These are phyloP conservation scores for Cyanidioschyzon merolae DNA, from an alignment of 23 red algal species.

Conservation along the genomic window DNA sequence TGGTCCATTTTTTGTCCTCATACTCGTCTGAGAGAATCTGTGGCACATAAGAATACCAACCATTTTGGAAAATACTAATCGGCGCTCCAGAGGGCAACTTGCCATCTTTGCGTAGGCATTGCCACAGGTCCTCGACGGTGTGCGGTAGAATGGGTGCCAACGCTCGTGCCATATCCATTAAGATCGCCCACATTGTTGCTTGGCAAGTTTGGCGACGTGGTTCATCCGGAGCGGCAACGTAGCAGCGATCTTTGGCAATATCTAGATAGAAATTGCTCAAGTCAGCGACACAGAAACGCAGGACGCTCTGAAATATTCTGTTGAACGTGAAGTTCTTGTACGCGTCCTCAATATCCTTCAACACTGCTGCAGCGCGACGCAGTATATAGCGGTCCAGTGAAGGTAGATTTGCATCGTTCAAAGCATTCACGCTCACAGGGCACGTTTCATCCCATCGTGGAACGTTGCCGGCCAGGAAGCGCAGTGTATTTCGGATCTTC, in stretches of 20 bases:
- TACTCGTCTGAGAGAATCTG: background rate
- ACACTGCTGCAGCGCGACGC: conserved; percentile 24
- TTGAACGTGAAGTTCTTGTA: conserved; percentile 67
- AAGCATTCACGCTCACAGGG: background rate
- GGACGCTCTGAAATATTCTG: conserved; percentile 61
- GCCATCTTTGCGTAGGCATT: conserved; percentile 42
- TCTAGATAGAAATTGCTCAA: conserved; percentile 96
- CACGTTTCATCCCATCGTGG: conserved; percentile 39
- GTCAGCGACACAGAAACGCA: conserved; percentile 69
- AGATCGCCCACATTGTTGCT: conserved; percentile 39
- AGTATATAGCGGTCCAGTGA: conserved; percentile 80
- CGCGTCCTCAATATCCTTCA: conserved; percentile 35
- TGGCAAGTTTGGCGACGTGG: conserved; percentile 70
- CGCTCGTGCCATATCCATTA: conserved; percentile 42
- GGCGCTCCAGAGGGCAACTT: no score
- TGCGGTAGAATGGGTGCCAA: conserved; percentile 84
- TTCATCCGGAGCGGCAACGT: conserved; percentile 42
- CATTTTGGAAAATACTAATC: conserved; percentile 44
- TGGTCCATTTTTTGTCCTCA: conserved; percentile 31
- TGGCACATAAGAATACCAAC: conserved; percentile 38
- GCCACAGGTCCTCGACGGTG: conserved; percentile 92
- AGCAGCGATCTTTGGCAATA: conserved; percentile 90
- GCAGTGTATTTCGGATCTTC: conserved; percentile 85
- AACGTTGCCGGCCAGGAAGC: conserved; percentile 85
- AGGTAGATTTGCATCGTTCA: conserved; percentile 41